Evolutionary conservation across 1,139 yeast species (phyloP).

Genomic region (Nakaseomyces nivariensis): DNA sequence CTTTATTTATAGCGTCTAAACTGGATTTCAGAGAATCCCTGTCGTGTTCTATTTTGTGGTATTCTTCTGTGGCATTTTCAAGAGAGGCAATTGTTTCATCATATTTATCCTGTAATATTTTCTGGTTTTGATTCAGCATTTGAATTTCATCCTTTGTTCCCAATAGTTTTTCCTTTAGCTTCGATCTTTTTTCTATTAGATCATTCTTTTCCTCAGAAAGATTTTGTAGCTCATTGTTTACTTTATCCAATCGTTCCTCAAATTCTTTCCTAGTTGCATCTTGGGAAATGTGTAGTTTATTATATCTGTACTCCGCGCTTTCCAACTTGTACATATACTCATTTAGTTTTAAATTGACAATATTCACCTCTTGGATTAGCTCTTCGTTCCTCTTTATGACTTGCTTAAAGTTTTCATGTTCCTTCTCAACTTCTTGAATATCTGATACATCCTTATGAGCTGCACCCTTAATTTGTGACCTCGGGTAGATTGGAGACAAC

Average conservation of each 20-base stretch:
- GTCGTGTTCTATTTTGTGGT: slow-evolving; percentile 1
- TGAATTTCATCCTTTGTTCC: slow-evolving; percentile 22
- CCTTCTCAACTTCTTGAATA: slow-evolving; percentile 6
- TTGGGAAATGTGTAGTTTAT: slow-evolving; percentile 28
- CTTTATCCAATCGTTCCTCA: slow-evolving; percentile 6
- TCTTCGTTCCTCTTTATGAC: slow-evolving; percentile 28
- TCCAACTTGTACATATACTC: slow-evolving; percentile 35
- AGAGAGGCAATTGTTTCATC: slow-evolving; percentile 14
- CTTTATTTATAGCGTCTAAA: slow-evolving; percentile 5
- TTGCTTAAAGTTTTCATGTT: slow-evolving; percentile 8
- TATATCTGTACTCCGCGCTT: slow-evolving; percentile 9
- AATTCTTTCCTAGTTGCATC: slow-evolving; percentile 18
- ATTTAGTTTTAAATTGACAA: slow-evolving; percentile 17
- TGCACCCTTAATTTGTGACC: not conserved
- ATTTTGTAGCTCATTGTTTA: not conserved
- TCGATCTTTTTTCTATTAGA: slow-evolving; percentile 31
- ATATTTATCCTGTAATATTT: slow-evolving; percentile 25
- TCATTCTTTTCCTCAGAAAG: slow-evolving; percentile 22
- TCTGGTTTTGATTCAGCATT: slow-evolving; percentile 26
- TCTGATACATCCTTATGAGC: not conserved
- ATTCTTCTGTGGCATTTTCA: slow-evolving; percentile 8
- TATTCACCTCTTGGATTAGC: slow-evolving; percentile 32
- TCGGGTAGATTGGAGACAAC: not conserved
- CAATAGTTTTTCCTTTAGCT: slow-evolving; percentile 15
- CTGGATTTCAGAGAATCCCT: slow-evolving; percentile 3